Conservation (phyloP, 1,139 yeast species). For the Debaryomyces coudertii region DNA sequence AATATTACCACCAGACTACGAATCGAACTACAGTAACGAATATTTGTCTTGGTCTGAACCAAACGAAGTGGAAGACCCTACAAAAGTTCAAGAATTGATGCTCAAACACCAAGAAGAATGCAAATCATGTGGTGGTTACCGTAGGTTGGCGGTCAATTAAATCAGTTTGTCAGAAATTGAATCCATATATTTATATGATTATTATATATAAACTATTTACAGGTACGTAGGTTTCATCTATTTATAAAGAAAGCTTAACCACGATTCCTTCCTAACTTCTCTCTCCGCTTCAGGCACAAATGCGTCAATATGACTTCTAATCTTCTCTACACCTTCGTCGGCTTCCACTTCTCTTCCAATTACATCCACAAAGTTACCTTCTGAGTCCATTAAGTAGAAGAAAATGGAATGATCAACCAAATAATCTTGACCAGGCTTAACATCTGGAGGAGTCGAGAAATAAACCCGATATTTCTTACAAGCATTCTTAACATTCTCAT, state of each 20-base stretch:
- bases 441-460: slow-evolving; percentile 92
- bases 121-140: slow-evolving; percentile 52
- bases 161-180: not conserved
- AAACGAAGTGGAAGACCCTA: slow-evolving; percentile 48
- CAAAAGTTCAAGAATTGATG: slow-evolving; percentile 50
- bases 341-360: slow-evolving; percentile 89
- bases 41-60: slow-evolving; percentile 56
- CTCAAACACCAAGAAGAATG: slow-evolving; percentile 50
- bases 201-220: slow-evolving; percentile 8
- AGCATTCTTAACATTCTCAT: slow-evolving; percentile 76
- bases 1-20: slow-evolving; percentile 52
- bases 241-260: slow-evolving; percentile 58
- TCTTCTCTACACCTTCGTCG: slow-evolving; percentile 75
- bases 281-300: slow-evolving; percentile 72
- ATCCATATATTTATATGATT: not conserved
- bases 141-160: slow-evolving; percentile 38
- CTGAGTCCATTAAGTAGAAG: slow-evolving; percentile 95
- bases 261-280: slow-evolving; percentile 57
- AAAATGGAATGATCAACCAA: slow-evolving; percentile 96
- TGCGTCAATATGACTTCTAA: slow-evolving; percentile 73
- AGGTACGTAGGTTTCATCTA: slow-evolving; percentile 16
- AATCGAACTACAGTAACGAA: slow-evolving; percentile 55
- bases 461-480: slow-evolving; percentile 92
- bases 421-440: slow-evolving; percentile 94
- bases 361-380: slow-evolving; percentile 92